Evolutionary conservation across 2,329 filamentous ascomycete genomes (phyloP).

Genomic region (Colletotrichum eremochloae): DNA sequence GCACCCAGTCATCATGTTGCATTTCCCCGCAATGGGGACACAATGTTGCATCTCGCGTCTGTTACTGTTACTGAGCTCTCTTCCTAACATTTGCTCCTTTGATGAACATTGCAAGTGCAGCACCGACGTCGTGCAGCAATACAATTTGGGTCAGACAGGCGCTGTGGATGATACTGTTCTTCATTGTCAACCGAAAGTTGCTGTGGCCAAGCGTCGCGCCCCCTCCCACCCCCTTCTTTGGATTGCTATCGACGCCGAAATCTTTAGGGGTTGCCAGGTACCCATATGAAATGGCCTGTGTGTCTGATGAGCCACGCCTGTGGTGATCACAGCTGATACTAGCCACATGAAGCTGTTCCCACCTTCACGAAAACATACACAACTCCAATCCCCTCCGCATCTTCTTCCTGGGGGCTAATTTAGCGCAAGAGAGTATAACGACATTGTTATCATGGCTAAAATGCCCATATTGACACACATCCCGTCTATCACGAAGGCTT

Average conservation of each 20-base stretch:
- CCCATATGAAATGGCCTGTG: too few relatives aligned
- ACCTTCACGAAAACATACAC: not conserved
- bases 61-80: not conserved
- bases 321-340: too few relatives aligned
- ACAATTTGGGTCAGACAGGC: not conserved
- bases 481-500: not conserved
- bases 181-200: not conserved
- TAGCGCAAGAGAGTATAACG: not conserved
- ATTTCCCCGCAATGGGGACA: not conserved
- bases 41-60: not conserved
- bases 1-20: not conserved
- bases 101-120: not conserved
- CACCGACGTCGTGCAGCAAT: not conserved
- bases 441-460: not conserved
- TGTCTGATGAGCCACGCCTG: too few relatives aligned
- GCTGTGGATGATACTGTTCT: not conserved
- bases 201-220: not conserved
- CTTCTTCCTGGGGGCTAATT: rapidly evolving
- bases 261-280: not conserved
- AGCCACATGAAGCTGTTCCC: too few relatives aligned
- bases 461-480: not conserved
- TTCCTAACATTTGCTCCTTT: not conserved
- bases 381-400: not conserved
- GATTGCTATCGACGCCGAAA: not conserved
- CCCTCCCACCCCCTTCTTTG: not conserved